Percentiles rank a stretch among this genome's conserved stretches.
phyloP scores from a whole-genome alignment of 306 rosid genomes.

The Boehmeria nivea region DNA sequence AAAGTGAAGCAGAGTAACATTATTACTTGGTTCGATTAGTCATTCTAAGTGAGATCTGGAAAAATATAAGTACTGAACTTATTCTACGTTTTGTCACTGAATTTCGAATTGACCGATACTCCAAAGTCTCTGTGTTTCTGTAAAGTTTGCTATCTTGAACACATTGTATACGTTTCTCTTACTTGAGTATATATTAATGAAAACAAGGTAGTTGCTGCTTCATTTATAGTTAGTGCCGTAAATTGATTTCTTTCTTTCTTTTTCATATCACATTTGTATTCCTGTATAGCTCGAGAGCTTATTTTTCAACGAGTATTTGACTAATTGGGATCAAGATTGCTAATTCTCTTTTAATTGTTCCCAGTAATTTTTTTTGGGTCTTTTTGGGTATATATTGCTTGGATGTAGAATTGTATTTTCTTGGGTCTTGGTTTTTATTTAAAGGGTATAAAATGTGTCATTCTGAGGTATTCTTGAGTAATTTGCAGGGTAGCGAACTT shows the following conservation, averaged over 20 bases:
- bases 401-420: no score
- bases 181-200: no score
- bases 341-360: background rate
- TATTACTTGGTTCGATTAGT: slow-evolving; percentile 14
- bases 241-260: background rate
- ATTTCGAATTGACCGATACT: no score
- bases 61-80: background rate
- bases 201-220: no score
- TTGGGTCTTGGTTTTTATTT: no score
- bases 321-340: background rate
- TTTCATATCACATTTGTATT: background rate
- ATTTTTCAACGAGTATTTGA: background rate
- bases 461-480: slow-evolving; percentile 19
- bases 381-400: no score
- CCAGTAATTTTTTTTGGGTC: no score
- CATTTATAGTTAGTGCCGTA: background rate
- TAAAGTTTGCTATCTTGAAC: no score
- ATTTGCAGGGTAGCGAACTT: slow-evolving; percentile 17
- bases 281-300: background rate
- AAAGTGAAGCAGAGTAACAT: slow-evolving; percentile 4
- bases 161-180: no score
- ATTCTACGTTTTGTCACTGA: slow-evolving; percentile 4
- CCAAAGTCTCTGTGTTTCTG: no score
- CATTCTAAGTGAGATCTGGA: slow-evolving; percentile 20
- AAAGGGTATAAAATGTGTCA: no score